Percentiles rank a stretch among this genome's conserved stretches.
Evolutionary conservation across 2,329 filamentous ascomycete genomes (phyloP).

Genomic region (Leptographium radiaticola): DNA sequence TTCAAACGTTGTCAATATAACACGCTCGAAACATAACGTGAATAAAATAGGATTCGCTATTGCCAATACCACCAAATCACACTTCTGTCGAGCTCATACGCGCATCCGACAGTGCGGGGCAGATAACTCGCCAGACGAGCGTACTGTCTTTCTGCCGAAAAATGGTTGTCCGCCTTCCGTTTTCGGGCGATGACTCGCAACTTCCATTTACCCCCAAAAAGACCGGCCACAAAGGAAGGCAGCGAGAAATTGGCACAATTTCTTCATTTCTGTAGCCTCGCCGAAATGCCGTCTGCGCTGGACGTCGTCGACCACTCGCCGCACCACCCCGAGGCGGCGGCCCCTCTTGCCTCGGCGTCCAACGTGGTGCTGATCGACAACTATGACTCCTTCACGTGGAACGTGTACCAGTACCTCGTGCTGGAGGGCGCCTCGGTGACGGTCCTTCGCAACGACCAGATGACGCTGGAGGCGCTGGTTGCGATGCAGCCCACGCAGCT

Average conservation of each 20-base stretch:
- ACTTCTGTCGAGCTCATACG: not conserved
- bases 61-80: too few species aligned
- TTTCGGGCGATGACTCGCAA: not conserved
- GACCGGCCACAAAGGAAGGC: not conserved
- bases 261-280: not conserved
- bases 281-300: constrained; percentile 31
- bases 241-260: not conserved
- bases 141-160: not conserved
- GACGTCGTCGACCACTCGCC: constrained; percentile 69
- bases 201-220: not conserved
- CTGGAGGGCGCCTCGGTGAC: constrained; percentile 89
- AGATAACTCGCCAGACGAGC: not conserved
- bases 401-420: constrained; percentile 95
- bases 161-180: not conserved
- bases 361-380: constrained; percentile 97
- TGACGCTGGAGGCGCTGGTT: constrained; percentile 73
- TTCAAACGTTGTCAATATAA: too few species aligned
- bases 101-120: not conserved
- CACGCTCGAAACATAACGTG: too few species aligned
- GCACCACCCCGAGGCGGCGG: constrained; percentile 62
- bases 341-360: constrained; percentile 63
- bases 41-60: too few species aligned
- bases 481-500: constrained; percentile 80
- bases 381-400: constrained; percentile 99
- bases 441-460: constrained; percentile 85